Base-by-base conservation (phyloP, 345 rosid species). In the Bruguiera parviflora region DNA sequence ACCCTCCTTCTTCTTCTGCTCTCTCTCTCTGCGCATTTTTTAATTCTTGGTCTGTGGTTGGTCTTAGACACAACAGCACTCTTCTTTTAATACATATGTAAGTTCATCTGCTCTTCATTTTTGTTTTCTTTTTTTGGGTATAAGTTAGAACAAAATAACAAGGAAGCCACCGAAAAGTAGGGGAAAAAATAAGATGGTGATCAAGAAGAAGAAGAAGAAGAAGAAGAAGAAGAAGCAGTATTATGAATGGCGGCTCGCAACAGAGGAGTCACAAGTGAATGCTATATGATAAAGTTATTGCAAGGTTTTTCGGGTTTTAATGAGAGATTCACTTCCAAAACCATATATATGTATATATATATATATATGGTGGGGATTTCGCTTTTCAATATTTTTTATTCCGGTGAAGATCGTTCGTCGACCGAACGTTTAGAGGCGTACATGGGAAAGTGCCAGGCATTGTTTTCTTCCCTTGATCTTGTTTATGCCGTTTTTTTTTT, bases 381-480 rank as follows among this genome's bases (percentile, higher is more conserved):
- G 53, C 5, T 71, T 6, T 8, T 61, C 21, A 19, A 58, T 60
- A 33, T 4, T 47, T 20, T 32, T 8, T 27, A 5, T 20, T 39
- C 57, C 58, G 59, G 60, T 53, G 76, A 75, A 67, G 71, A 39
- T 33, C 59, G 33, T 29, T 62, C 55, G 51, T 31, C 28, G 19
- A 35, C 24, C 28, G 5, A 37, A 47, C 15, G 32, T 49, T 53
- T 58, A 28, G 80, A 70, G 88, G 88, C 88, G 88, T 84, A 84
- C 88, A 84, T 59, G 88, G 84, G 79, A 82, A 78, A 74, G 47
- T 39, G 88, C 88, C 88, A 84, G 88, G 88, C 88, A 84, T 74
- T 79, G 71, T 47, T 25, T 70, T 55, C 32, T 64, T 19, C 3
- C 19, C 18, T 67, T 56, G 31, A 7, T 53, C 4, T 9, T 52